These are phyloP conservation scores for Candida ascalaphidarum DNA, from an alignment of 805 yeast species.

Conservation along the genomic window DNA sequence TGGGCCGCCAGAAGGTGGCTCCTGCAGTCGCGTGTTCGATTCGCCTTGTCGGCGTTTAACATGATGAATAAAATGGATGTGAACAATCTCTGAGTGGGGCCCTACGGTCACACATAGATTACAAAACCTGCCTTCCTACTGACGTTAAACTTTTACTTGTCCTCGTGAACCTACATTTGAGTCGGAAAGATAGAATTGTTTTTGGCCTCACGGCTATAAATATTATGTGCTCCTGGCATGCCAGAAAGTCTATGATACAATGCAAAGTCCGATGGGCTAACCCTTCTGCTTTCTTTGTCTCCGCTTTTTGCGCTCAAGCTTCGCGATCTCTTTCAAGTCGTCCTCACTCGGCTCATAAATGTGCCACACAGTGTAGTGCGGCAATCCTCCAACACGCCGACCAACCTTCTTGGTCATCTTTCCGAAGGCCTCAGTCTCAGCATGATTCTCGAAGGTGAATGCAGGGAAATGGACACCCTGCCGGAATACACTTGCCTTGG, in stretches of 20 bases:
- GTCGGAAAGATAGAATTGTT: too few relatives aligned
- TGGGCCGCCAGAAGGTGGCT: neutral
- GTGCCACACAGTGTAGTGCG: slow-evolving; percentile 88
- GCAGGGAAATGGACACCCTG: slow-evolving; percentile 83
- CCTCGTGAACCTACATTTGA: too few relatives aligned
- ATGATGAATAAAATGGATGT: slow-evolving; percentile 41
- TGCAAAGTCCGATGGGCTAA: too few relatives aligned
- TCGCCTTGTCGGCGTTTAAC: slow-evolving; percentile 12
- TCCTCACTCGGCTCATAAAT: slow-evolving; percentile 85
- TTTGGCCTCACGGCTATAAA: too few relatives aligned
- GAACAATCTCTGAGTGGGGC: slow-evolving; percentile 41
- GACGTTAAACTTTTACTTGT: slow-evolving; percentile 17
- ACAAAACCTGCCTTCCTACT: slow-evolving; percentile 45
- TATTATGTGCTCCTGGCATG: too few relatives aligned
- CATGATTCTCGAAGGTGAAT: slow-evolving; percentile 75
- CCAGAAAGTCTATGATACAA: too few relatives aligned
- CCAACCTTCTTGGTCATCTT: slow-evolving; percentile 76
- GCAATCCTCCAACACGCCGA: slow-evolving; percentile 76
- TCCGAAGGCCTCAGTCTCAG: slow-evolving; percentile 85
- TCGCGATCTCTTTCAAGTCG: slow-evolving; percentile 63
- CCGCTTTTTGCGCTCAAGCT: slow-evolving; percentile 59
- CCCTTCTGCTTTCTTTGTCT: slow-evolving; percentile 16
- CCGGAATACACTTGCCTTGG: slow-evolving; percentile 66
- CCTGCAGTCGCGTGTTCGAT: slow-evolving; percentile 12
- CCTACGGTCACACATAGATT: slow-evolving; percentile 35